phyloP scores from a whole-genome alignment of 345 rosid species.

The Camelina hispida region DNA sequence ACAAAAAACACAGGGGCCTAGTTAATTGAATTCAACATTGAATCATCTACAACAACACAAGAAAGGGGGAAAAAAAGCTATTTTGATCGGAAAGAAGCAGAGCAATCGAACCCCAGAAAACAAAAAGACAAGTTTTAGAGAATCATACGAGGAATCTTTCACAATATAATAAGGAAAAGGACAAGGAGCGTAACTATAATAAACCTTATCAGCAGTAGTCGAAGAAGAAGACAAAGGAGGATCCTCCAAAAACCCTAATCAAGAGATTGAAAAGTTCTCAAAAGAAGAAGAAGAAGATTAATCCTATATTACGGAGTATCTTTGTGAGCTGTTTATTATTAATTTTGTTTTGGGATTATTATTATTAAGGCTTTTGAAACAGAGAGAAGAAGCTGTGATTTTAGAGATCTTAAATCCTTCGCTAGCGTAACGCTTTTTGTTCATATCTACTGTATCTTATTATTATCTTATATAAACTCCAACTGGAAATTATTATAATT shows the following conservation, averaged over 20 bases:
- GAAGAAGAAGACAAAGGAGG: constrained; percentile 20
- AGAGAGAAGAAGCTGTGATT: no score
- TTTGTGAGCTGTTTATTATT: neutral
- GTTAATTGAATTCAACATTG: neutral
- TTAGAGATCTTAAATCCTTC: no score
- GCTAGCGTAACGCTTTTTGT: no score
- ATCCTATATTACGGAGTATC: neutral
- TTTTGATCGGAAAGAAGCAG: constrained; percentile 15
- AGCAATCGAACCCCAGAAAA: constrained; percentile 27
- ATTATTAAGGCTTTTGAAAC: no score
- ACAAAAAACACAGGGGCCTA: neutral
- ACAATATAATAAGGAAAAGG: neutral
- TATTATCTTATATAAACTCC: no score
- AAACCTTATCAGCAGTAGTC: constrained; percentile 18
- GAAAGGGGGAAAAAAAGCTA: neutral
- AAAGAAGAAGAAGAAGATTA: neutral
- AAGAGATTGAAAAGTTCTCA: constrained; percentile 2
- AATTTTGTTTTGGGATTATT: no score
- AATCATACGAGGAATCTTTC: neutral
- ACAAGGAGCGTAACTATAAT: neutral
- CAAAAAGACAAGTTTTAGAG: neutral
- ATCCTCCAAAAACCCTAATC: constrained; percentile 34
- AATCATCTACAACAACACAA: neutral
- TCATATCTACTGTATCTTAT: no score
- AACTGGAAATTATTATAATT: no score